Base-by-base conservation (phyloP, 2,329 filamentous ascomycete species). In the Aspergillus transmontanensis region DNA sequence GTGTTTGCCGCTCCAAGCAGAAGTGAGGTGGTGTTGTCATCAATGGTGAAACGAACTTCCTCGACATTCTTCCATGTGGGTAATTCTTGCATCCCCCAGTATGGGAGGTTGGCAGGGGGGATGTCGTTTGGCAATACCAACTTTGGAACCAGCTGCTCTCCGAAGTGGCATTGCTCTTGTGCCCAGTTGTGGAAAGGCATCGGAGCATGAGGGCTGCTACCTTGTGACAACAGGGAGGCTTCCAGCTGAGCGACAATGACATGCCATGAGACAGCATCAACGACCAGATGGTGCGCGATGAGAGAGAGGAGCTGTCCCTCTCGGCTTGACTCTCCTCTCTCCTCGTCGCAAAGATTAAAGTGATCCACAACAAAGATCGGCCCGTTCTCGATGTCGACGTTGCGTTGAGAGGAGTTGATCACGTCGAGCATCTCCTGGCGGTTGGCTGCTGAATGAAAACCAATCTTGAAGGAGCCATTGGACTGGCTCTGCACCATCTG, bases 151-250 rank as follows among this genome's bases (percentile, higher is more conserved):
- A 56, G 26, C 10, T 26, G 10, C 21, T 46, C 51, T 32, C 26
- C 26, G n/a, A 46, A 59, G 16, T 65, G 63, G 5, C 12, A 21
- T 34, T 70, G 64, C 36, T 69, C 28, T 2, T 54, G 56, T 21
- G 59, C 65, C 69, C 69, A 71, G n/a, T 56, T 48, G 41, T 66
- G 69, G 57, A 70, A 71, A 4, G 65, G 57, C 2, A 63, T 54
- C 0, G 67, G 62, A 6, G 53, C 11, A 14, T 59, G 28, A 14
- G 59, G 55, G 11, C 56, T 11, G 1, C 60, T 21, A 26, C 14
- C n/a, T 2, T 65, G 61, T 0, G 62, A 51, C 6, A 16, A 30
- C 12, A 60, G 36, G 2, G 45, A 12, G 3, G 32, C 23, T 26
- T 60, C 58, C 4, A 60, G 4, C 21, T 60, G 48, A 21, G 12